Evolutionary conservation across 1,139 yeast species (phyloP).

Genomic region (Debaryomyces udenii): DNA sequence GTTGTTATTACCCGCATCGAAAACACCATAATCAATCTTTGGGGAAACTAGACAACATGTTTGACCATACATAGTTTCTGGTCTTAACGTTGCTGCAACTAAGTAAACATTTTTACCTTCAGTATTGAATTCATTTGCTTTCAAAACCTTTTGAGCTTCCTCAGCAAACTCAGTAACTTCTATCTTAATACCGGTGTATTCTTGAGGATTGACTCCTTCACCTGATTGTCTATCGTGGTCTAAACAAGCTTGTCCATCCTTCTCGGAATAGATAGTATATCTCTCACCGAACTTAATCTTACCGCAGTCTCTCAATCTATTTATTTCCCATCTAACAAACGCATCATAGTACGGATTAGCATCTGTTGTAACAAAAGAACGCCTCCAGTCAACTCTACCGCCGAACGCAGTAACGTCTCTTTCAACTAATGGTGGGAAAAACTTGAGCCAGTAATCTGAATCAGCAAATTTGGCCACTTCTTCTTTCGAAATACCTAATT

Average conservation of each 20-base stretch:
- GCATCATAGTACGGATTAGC: slow-evolving; percentile 94
- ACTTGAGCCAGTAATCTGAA: slow-evolving; percentile 82
- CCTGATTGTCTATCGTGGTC: slow-evolving; percentile 98
- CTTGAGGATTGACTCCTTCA: slow-evolving; percentile 97
- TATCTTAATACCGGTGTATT: slow-evolving; percentile 91
- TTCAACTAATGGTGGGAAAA: slow-evolving; percentile 89
- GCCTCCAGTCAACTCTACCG: slow-evolving; percentile 97
- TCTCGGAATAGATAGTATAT: slow-evolving; percentile 94
- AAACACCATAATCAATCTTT: slow-evolving; percentile 87
- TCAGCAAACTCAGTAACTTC: slow-evolving; percentile 62
- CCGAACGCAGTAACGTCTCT: slow-evolving; percentile 82
- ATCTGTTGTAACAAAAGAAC: slow-evolving; percentile 94
- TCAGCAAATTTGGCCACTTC: slow-evolving; percentile 90
- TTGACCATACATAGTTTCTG: slow-evolving; percentile 99
- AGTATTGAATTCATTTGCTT: slow-evolving; percentile 47
- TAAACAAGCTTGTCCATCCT: slow-evolving; percentile 99
- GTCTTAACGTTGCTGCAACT: slow-evolving; percentile 97
- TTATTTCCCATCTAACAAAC: slow-evolving; percentile 96
- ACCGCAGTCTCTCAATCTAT: slow-evolving; percentile 79
- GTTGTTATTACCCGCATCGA: slow-evolving; percentile 77
- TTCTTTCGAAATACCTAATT: slow-evolving; percentile 80
- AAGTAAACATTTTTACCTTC: slow-evolving; percentile 68
- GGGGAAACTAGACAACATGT: slow-evolving; percentile 98
- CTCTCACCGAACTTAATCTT: slow-evolving; percentile 98
- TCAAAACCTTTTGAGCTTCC: slow-evolving; percentile 55